Evolutionary conservation across 208 protist genomes (phyloP).

Genomic region (Acanthamoeba castellanii): DNA sequence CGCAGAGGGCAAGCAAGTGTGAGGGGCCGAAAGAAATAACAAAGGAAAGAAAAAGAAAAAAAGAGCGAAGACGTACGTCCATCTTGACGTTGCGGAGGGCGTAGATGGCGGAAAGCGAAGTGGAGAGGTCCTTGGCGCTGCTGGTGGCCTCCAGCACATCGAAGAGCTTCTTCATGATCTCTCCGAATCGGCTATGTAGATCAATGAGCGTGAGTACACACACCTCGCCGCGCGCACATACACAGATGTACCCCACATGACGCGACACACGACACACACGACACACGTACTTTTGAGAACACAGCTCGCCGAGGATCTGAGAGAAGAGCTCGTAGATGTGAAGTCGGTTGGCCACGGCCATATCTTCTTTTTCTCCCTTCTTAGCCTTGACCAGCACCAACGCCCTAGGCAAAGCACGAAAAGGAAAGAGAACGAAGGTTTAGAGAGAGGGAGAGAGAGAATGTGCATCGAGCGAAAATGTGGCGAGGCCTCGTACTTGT

Average conservation of each 20-base stretch:
- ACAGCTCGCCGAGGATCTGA: slow-evolving; percentile 61
- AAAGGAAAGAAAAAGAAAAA: slow-evolving; percentile 18
- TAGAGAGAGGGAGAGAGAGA: not conserved
- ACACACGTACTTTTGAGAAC: slow-evolving; percentile 40
- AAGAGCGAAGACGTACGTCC: not conserved
- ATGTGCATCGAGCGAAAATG: not conserved
- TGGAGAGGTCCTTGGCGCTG: slow-evolving; percentile 54
- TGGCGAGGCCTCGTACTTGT: slow-evolving; percentile 31
- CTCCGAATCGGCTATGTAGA: slow-evolving; percentile 19
- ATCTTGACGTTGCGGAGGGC: slow-evolving; percentile 61
- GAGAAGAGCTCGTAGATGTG: slow-evolving; percentile 69
- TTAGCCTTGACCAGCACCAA: slow-evolving; percentile 61
- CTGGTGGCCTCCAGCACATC: slow-evolving; percentile 46
- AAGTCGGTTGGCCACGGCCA: slow-evolving; percentile 31
- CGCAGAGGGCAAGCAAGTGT: not conserved
- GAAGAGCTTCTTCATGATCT: slow-evolving; percentile 68
- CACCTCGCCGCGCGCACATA: not conserved
- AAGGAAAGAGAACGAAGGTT: not conserved
- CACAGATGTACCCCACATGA: not conserved
- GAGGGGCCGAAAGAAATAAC: not conserved
- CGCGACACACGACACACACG: not conserved
- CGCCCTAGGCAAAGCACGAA: not conserved
- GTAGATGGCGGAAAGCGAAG: slow-evolving; percentile 51
- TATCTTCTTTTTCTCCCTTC: slow-evolving; percentile 54
- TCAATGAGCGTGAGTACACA: not conserved